Evolutionary conservation across 192 early-diverging fungal genomes (phyloP).

Genomic region (Dissophora globulifera): DNA sequence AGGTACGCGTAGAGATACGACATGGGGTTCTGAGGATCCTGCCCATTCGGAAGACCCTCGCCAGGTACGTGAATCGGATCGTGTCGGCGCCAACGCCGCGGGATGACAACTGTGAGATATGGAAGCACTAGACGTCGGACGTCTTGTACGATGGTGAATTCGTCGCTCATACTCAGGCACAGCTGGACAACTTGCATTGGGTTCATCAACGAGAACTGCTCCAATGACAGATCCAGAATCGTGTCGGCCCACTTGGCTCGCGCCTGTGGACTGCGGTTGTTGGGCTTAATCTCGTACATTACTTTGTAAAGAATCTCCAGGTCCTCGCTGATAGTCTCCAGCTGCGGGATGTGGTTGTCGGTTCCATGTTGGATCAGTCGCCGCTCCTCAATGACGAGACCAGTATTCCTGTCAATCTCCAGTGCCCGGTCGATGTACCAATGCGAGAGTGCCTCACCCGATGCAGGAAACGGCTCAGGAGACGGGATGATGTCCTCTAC

Average conservation of each 20-base stretch:
- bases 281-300: constrained; percentile 67
- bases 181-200: constrained; percentile 53
- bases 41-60: constrained; percentile 30
- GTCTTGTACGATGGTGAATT: constrained; percentile 58
- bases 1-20: constrained; percentile 61
- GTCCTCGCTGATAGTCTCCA: constrained; percentile 65
- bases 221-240: constrained; percentile 41
- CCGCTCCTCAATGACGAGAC: constrained; percentile 64
- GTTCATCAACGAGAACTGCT: constrained; percentile 51
- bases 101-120: constrained; percentile 45
- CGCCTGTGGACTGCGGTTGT: constrained; percentile 23
- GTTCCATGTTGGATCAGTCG: constrained; percentile 64
- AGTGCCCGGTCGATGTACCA: constrained; percentile 71
- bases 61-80: constrained; percentile 2
- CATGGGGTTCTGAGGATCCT: constrained; percentile 33
- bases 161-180: constrained; percentile 51
- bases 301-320: constrained; percentile 67
- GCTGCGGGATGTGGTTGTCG: constrained; percentile 56
- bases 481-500: constrained; percentile 52
- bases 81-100: constrained; percentile 37
- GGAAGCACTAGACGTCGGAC: constrained; percentile 61
- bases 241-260: constrained; percentile 26
- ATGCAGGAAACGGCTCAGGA: constrained; percentile 60
- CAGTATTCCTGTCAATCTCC: constrained; percentile 63
- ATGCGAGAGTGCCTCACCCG: constrained; percentile 54